These are phyloP conservation scores for Massospora cicadina DNA, from an alignment of 371 early-diverging fungal genomes.

Conservation along the genomic window DNA sequence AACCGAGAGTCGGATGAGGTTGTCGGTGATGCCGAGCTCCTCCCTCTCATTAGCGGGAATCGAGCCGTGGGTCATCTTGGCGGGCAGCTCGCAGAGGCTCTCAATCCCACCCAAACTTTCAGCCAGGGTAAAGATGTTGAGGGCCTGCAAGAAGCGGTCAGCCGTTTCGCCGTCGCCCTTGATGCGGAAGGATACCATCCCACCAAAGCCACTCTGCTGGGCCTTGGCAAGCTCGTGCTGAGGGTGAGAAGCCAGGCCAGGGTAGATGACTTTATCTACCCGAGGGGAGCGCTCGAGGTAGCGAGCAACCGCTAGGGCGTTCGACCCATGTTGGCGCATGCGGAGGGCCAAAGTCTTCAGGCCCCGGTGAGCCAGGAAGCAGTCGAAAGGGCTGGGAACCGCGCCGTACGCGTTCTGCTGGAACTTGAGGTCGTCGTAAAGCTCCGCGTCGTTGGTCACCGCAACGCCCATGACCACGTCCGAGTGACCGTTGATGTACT, in stretches of 20 bases:
- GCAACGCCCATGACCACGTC: constrained; percentile 96
- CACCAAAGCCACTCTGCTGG: constrained; percentile 66
- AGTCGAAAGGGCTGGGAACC: constrained; percentile 94
- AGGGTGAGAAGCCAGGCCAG: constrained; percentile 61
- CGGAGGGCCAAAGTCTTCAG: constrained; percentile 82
- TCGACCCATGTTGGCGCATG: constrained; percentile 77
- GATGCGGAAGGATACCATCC: constrained; percentile 74
- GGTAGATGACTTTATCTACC: constrained; percentile 65
- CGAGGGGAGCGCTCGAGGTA: constrained; percentile 34
- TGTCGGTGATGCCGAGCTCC: constrained; percentile 62
- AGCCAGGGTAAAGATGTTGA: constrained; percentile 60
- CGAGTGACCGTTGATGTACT: constrained; percentile 96
- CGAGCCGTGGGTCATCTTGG: constrained; percentile 75
- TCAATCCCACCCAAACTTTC: constrained; percentile 81
- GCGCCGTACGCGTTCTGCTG: constrained; percentile 92
- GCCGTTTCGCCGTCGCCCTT: constrained; percentile 46
- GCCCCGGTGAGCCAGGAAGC: constrained; percentile 87
- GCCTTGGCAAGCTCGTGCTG: constrained; percentile 64
- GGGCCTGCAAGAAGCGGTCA: constrained; percentile 42
- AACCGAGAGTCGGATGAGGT: constrained; percentile 57
- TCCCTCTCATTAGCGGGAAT: constrained; percentile 56
- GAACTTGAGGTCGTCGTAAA: constrained; percentile 62
- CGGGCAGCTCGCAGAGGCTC: constrained; percentile 59
- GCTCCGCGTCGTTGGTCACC: constrained; percentile 49
- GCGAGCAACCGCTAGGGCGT: constrained; percentile 62